Base-by-base conservation (phyloP, 2,329 filamentous ascomycete species). In the Cryphonectria naterciae region DNA sequence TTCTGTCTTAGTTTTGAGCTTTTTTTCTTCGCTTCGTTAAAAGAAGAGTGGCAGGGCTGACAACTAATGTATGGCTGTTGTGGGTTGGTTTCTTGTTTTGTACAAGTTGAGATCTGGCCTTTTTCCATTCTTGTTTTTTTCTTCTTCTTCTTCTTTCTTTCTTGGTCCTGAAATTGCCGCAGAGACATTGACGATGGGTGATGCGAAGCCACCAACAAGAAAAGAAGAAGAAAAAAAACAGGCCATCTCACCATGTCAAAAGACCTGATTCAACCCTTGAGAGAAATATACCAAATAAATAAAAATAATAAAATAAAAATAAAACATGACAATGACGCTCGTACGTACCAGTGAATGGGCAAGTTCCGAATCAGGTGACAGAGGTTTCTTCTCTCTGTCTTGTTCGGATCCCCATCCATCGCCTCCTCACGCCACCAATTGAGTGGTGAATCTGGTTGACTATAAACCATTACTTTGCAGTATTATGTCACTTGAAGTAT, bases 351-450 rank as follows among this genome's bases (percentile, higher is more conserved):
- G 46, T 10, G 46, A 49, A 22, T 49, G 41, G 63, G 8, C 63
- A 32, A n/a, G 25, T 25, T 35, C 63, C 43, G 63, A 1, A 46
- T 64, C 61, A 64, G 37, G 32, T 64, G 61, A 64, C 37, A n/a
- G 11, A 11, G 37, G 22, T 52, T 37, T 43, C 19, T 32, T 32
- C 32, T 32, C 32, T 32, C 32, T 63, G 35, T 56, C 58, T 10
- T 7, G 11, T 15, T n/a, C 25, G 8, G 10, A 49, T 28, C 25
- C 28, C 32, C 32, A 32, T 32, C 32, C 54, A 19, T 58, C 28
- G 28, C 54, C 25, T 58, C 19, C 25, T 32, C 46, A 49, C 46
- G 46, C 46, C 46, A 49, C 22, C 46, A 11, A 11, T n/a, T 7
- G 22, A 19, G 46, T 49, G 5, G 46, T 46, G 22, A 49, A n/a